These are phyloP conservation scores for Verticillium alfalfae DNA, from an alignment of 2,329 filamentous ascomycete species.

Conservation along the genomic window DNA sequence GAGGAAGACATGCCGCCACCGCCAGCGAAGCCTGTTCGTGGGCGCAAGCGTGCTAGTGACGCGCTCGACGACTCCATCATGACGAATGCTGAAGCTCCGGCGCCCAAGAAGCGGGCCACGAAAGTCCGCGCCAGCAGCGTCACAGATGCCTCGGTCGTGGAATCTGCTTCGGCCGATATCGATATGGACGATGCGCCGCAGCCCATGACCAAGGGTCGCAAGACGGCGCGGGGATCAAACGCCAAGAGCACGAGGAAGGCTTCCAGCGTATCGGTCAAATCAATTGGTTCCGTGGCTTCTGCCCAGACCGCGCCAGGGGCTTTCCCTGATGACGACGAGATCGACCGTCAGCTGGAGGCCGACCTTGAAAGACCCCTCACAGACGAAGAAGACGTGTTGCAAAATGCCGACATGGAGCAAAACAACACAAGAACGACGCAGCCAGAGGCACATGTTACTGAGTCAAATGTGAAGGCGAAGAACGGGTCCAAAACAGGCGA, in stretches of 20 bases:
- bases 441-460: conserved; percentile 17
- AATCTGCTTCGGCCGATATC: conserved; percentile 28
- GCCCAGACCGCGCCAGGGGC: conserved; percentile 28
- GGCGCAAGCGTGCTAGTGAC: conserved; percentile 60
- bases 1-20: conserved; percentile 29
- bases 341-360: conserved; percentile 60
- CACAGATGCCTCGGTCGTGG: conserved; percentile 29
- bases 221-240: conserved; percentile 40
- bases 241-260: conserved; percentile 24
- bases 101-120: conserved; percentile 54
- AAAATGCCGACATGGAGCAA: conserved; percentile 40
- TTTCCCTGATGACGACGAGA: conserved; percentile 56
- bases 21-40: conserved; percentile 37
- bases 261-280: conserved; percentile 30
- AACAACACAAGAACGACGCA: conserved; percentile 11
- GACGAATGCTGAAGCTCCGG: conserved; percentile 38
- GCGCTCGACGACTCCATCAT: conserved; percentile 45
- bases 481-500: conserved; percentile 13
- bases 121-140: conserved; percentile 42
- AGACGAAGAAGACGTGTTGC: conserved; percentile 44
- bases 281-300: conserved; percentile 35
- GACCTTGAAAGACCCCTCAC: conserved; percentile 54
- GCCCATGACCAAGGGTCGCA: conserved; percentile 26
- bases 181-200: conserved; percentile 30
- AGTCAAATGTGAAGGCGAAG: conserved; percentile 20